Base-by-base conservation (phyloP, 2,329 filamentous ascomycete genomes). In the Samsoniella hepiali region DNA sequence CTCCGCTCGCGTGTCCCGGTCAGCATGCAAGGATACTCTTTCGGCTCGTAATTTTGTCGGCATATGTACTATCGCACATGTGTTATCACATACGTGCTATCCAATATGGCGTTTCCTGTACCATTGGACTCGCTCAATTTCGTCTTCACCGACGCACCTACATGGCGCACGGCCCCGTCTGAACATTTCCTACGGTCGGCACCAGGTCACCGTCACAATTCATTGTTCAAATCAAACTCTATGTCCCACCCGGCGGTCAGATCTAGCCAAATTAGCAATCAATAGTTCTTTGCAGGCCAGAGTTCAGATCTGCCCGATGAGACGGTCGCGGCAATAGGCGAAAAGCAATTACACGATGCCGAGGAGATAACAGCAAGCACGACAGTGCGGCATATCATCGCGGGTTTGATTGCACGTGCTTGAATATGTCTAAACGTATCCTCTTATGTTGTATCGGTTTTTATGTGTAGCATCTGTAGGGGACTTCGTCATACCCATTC, bases 181-280 rank as follows among this genome's bases (percentile, higher is more conserved):
- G 57, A 59, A 51, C 44, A 17, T 58, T 8, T n/a, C 17, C 22
- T 22, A 32, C 22, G 17, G 40, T 32, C 32, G 10, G 29, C 32
- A 38, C 42, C 56, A 58, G 55, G 22, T 29, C 42, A 58, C 42
- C 57, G 57, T 51, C 15, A 7, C 49, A 51, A n/a, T 51, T 11
- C 57, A 59, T 59, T 59, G 57, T 51, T 51, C 57, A 58, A 58
- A 51, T 59, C 45, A 59, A 59, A 59, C 36, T 56, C 53, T 40
- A 42, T 56, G 22, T 56, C 38, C 36, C 53, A 40, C 53, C 15
- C 27, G 15, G 36, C 15, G 42, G 29, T 7, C 9, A 15, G 11
- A 6, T 45, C 36, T 29, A 10, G 22, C 22, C 10, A 44, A 44
- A 44, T 13, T 56, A 13, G 38, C 38, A 40, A 40, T 15, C 13